phyloP scores from a whole-genome alignment of 371 early-diverging fungal species.

The Mortierella sp. region DNA sequence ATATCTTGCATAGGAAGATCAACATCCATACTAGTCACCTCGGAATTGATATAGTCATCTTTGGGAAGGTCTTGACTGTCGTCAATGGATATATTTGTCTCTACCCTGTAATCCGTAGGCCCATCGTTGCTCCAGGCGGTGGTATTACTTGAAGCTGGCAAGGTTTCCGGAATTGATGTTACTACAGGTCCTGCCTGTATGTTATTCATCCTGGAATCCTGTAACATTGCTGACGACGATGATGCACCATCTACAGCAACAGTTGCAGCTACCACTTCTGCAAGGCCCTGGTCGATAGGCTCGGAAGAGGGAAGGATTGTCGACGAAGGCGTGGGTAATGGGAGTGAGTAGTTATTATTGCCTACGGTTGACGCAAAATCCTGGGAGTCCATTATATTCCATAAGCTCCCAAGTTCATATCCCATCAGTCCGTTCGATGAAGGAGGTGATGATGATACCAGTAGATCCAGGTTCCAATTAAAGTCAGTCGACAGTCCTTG shows the following conservation, averaged over 20 bases:
- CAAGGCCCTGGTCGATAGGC: neutral
- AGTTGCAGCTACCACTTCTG: neutral
- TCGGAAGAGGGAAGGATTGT: neutral
- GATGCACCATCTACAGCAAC: neutral
- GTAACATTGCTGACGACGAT: neutral
- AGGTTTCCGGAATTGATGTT: neutral
- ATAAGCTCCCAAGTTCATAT: slow-evolving; percentile 12
- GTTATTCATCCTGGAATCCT: neutral
- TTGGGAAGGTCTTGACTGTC: neutral
- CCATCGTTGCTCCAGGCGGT: neutral
- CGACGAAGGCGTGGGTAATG: neutral
- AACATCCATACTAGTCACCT: slow-evolving; percentile 19
- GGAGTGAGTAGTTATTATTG: neutral
- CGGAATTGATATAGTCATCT: neutral
- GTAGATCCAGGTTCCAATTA: slow-evolving; percentile 14
- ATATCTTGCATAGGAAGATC: slow-evolving; percentile 29
- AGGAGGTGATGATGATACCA: neutral
- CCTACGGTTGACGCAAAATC: neutral
- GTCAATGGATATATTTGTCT: neutral
- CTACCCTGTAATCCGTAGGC: neutral
- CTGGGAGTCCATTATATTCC: slow-evolving; percentile 18
- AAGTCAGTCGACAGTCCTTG: slow-evolving; percentile 12
- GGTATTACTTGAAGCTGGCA: neutral
- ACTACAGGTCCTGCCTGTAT: slow-evolving; percentile 3
- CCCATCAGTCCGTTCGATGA: slow-evolving; percentile 7